Evolutionary conservation across 2,329 filamentous ascomycete genomes (phyloP).

Genomic region (Penicillium sp.): DNA sequence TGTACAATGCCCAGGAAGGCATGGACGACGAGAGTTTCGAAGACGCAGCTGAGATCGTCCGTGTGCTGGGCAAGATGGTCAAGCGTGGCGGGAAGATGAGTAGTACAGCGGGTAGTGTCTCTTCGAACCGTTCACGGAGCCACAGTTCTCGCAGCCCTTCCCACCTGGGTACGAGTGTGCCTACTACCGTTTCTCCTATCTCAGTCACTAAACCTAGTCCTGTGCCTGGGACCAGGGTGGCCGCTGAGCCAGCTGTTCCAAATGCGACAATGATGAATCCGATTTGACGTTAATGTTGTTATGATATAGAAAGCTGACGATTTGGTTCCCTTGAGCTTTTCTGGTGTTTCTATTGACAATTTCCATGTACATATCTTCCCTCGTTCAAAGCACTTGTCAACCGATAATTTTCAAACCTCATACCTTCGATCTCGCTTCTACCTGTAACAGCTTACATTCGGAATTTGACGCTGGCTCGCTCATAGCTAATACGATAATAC

Average conservation of each 20-base stretch:
- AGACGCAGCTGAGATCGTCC: slow-evolving; percentile 83
- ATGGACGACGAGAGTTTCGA: slow-evolving; percentile 95
- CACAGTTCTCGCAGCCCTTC: slow-evolving; percentile 28
- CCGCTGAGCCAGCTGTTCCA: slow-evolving; percentile 23
- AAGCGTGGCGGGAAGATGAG: slow-evolving; percentile 57
- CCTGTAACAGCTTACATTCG: background rate
- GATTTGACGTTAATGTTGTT: slow-evolving; percentile 25
- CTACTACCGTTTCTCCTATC: slow-evolving; percentile 19
- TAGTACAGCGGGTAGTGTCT: slow-evolving; percentile 30
- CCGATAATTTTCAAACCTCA: too few relatives aligned
- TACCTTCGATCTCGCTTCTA: background rate
- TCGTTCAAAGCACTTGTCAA: background rate
- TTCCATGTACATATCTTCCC: background rate
- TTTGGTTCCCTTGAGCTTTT: background rate
- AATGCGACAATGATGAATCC: slow-evolving; percentile 34
- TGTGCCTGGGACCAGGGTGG: background rate
- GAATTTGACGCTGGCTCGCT: background rate
- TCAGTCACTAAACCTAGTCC: slow-evolving; percentile 18
- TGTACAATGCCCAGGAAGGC: slow-evolving; percentile 83
- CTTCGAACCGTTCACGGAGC: slow-evolving; percentile 29
- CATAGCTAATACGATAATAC: background rate
- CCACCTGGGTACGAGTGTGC: slow-evolving; percentile 20
- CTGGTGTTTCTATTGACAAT: background rate
- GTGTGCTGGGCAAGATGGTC: slow-evolving; percentile 81
- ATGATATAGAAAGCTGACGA: slow-evolving; percentile 10